These are phyloP conservation scores for Salmacisia buchloeana DNA, from an alignment of 1,284 basidiomycete species.

Conservation along the genomic window DNA sequence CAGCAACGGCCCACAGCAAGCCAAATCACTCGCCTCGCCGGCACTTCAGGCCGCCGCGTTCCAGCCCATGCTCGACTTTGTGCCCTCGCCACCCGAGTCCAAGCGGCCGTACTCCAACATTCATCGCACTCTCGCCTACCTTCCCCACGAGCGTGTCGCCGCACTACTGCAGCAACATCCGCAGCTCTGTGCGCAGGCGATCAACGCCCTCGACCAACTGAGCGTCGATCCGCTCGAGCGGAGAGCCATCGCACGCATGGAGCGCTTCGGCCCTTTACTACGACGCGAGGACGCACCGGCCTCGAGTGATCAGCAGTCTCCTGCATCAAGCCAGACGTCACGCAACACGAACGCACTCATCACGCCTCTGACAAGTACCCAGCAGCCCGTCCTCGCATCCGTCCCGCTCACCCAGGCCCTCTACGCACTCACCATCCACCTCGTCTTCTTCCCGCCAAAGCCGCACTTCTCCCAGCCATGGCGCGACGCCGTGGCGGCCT, in stretches of 20 bases:
- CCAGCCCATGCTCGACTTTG: constrained; percentile 20
- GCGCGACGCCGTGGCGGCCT: background rate
- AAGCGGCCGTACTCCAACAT: constrained; percentile 53
- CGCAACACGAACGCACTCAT: too few relatives aligned
- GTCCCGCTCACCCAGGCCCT: constrained; percentile 1
- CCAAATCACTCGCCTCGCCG: constrained; percentile 51
- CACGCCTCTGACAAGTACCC: too few relatives aligned
- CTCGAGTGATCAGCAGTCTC: background rate
- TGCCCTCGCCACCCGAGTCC: constrained; percentile 62
- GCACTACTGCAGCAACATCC: constrained; percentile 55
- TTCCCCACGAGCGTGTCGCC: constrained; percentile 62
- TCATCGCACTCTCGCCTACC: constrained; percentile 71
- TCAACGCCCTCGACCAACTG: constrained; percentile 79
- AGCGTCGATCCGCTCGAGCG: background rate
- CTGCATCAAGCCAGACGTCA: too few relatives aligned
- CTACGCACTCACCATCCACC: background rate
- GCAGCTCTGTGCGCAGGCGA: constrained; percentile 72
- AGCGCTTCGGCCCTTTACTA: background rate
- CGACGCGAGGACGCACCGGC: background rate
- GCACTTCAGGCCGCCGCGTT: constrained; percentile 25
- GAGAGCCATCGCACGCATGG: background rate
- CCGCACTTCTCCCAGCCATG: background rate
- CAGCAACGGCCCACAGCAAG: too few relatives aligned
- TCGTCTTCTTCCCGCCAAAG: constrained; percentile 7
- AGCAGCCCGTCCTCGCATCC: background rate